Evolutionary conservation across 805 yeast species (phyloP).

Genomic region (Yarrowia sp.): DNA sequence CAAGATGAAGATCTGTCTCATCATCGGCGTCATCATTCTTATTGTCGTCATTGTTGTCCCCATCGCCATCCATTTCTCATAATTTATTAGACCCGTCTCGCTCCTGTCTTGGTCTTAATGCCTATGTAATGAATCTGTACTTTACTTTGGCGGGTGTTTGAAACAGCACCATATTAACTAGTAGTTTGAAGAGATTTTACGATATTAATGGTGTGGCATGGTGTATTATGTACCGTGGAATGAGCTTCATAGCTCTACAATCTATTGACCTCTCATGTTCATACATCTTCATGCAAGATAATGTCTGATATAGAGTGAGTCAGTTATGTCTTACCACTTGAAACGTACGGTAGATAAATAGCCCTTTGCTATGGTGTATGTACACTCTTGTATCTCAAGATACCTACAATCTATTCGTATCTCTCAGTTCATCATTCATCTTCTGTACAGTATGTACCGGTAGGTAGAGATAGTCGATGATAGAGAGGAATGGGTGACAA

Average conservation of each 20-base stretch:
- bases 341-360: no score
- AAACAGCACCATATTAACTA: neutral
- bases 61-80: conserved; percentile 37
- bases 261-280: no score
- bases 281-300: neutral
- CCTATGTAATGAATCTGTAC: conserved; percentile 39
- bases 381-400: neutral
- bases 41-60: conserved; percentile 38
- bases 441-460: no score
- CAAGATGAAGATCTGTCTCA: conserved; percentile 92
- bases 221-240: no score
- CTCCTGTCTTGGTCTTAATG: conserved; percentile 25
- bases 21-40: conserved; percentile 77
- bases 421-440: no score
- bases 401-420: no score
- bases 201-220: no score
- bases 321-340: no score
- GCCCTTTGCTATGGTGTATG: no score
- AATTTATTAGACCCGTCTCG: conserved; percentile 29
- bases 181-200: neutral
- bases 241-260: no score
- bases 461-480: no score
- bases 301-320: neutral
- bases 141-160: conserved; percentile 16
- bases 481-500: no score